A percentile compares a stretch with the other conserved stretches of the same genome.
phyloP scores from a whole-genome alignment of 1,139 yeast species.

The Pneumocystis jirovecii region DNA sequence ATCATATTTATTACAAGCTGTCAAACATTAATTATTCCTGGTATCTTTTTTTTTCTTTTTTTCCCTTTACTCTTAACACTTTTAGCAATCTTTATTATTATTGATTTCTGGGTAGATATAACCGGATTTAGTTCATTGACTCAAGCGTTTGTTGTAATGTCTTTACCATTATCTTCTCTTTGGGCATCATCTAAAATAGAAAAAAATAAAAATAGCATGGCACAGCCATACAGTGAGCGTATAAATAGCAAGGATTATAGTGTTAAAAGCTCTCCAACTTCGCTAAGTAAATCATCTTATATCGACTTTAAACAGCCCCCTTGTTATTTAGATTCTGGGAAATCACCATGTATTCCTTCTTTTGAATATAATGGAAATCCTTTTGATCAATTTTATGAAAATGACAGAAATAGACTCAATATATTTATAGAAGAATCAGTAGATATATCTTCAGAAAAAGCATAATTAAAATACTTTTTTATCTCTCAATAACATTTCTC shows the following conservation, averaged over 20 bases:
- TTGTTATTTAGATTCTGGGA: background rate
- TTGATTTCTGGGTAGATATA: slow-evolving; percentile 20
- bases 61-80: background rate
- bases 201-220: background rate
- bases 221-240: background rate
- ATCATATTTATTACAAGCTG: slow-evolving; percentile 61
- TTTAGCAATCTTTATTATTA: slow-evolving; percentile 36
- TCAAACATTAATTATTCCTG: slow-evolving; percentile 74
- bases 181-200: slow-evolving; percentile 44
- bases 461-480: background rate
- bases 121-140: slow-evolving; percentile 30
- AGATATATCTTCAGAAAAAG: background rate
- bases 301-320: background rate
- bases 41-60: slow-evolving; percentile 29
- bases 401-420: background rate
- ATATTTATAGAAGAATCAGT: background rate
- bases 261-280: background rate
- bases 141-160: slow-evolving; percentile 38
- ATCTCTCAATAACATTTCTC: background rate
- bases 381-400: background rate
- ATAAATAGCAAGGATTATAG: background rate
- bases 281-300: background rate
- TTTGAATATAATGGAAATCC: background rate
- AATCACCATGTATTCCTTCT: background rate
- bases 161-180: slow-evolving; percentile 68